These are phyloP conservation scores for Zymoseptoria ardabiliae DNA, from an alignment of 2,329 filamentous ascomycete genomes.

Conservation along the genomic window DNA sequence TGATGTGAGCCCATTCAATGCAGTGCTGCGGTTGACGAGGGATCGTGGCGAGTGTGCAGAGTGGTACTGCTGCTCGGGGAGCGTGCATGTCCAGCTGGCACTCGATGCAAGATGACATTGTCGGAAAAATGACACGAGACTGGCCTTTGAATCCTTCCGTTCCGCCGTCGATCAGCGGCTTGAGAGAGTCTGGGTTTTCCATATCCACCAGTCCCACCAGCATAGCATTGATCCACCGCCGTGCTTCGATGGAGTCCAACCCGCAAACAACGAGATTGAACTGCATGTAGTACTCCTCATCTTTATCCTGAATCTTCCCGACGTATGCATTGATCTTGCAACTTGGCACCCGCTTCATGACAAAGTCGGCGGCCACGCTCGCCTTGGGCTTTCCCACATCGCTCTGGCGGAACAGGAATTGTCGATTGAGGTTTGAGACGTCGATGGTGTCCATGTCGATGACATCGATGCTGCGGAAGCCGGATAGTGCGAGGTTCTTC, in stretches of 20 bases:
- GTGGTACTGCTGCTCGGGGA: slow-evolving; percentile 88
- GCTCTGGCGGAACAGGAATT: slow-evolving; percentile 86
- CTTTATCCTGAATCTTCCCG: slow-evolving; percentile 92
- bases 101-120: slow-evolving; percentile 92
- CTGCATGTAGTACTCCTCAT: slow-evolving; percentile 93
- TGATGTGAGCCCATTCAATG: slow-evolving; percentile 97
- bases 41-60: slow-evolving; percentile 94
- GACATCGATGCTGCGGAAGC: slow-evolving; percentile 95
- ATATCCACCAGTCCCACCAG: slow-evolving; percentile 83
- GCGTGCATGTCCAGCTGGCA: slow-evolving; percentile 98
- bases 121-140: slow-evolving; percentile 82
- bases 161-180: slow-evolving; percentile 91
- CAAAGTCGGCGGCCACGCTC: slow-evolving; percentile 83
- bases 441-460: slow-evolving; percentile 99
- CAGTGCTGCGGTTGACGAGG: slow-evolving; percentile 96
- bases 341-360: slow-evolving; percentile 80
- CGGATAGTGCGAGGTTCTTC: slow-evolving; percentile 90
- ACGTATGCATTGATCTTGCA: slow-evolving; percentile 93
- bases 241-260: slow-evolving; percentile 90
- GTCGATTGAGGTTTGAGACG: slow-evolving; percentile 93
- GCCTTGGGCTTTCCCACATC: slow-evolving; percentile 95
- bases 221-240: slow-evolving; percentile 97
- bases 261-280: slow-evolving; percentile 93
- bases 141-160: slow-evolving; percentile 99
- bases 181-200: slow-evolving; percentile 74